Evolutionary conservation across 2,329 filamentous ascomycete species (phyloP).

Genomic region (Talaromyces sp.): DNA sequence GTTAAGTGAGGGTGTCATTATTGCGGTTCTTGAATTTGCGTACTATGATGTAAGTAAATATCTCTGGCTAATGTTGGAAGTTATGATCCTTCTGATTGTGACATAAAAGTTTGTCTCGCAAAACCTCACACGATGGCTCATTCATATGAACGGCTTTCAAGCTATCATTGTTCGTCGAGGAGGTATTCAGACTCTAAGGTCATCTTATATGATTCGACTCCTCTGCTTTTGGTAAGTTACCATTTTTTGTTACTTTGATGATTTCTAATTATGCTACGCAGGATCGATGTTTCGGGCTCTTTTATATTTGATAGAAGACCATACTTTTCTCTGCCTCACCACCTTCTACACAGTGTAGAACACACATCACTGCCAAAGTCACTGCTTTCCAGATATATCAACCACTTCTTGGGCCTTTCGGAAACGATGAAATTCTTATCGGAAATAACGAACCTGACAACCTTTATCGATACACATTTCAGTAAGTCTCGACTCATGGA

Average conservation of each 20-base stretch:
- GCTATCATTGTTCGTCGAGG: not conserved
- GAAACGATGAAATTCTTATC: not conserved
- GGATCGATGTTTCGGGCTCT: not conserved
- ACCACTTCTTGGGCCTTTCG: not conserved
- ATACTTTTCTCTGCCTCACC: not conserved
- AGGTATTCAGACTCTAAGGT: not conserved
- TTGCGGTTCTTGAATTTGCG: not conserved
- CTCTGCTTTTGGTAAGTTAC: not conserved
- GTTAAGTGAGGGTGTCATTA: not conserved
- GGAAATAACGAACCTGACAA: not conserved
- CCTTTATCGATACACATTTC: not conserved
- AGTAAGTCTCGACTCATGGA: not conserved
- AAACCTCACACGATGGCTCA: not conserved
- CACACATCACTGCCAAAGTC: too few species aligned
- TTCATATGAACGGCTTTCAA: not conserved
- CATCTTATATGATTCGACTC: not conserved
- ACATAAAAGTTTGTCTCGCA: not conserved
- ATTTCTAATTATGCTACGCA: not conserved
- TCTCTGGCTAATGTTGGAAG: too few species aligned
- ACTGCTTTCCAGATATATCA: not conserved
- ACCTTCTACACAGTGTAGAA: not conserved
- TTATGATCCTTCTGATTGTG: too few species aligned
- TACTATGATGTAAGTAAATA: not conserved
- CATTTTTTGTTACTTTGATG: too few species aligned
- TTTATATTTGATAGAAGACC: not conserved